Percentiles rank a stretch among this genome's conserved stretches.
Conservation (phyloP, 257 asterid species). For the Ligustrum vulgare region DNA sequence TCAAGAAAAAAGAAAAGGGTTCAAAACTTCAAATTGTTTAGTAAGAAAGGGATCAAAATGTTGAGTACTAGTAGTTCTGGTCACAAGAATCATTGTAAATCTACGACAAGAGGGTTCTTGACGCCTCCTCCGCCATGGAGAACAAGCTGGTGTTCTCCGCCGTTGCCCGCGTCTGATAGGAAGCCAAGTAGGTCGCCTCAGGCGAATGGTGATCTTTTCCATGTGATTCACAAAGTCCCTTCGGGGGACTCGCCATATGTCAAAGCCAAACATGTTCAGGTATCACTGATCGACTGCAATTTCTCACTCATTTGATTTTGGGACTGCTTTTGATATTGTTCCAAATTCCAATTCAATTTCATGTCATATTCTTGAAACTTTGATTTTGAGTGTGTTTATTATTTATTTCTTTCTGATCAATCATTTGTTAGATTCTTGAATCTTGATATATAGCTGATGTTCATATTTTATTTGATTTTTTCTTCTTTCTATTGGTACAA, state of each 20-base stretch:
- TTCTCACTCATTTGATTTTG: neutral
- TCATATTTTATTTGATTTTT: too few relatives aligned
- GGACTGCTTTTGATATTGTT: neutral
- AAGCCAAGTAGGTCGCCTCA: slow-evolving; percentile 40
- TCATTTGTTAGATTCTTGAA: neutral
- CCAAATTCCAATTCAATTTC: neutral
- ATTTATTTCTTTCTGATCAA: neutral
- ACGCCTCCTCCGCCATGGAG: slow-evolving; percentile 75
- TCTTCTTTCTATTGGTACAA: too few relatives aligned
- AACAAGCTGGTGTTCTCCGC: slow-evolving; percentile 31
- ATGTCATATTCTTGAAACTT: neutral
- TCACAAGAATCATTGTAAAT: slow-evolving; percentile 10
- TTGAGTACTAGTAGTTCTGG: slow-evolving; percentile 23
- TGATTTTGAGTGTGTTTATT: neutral
- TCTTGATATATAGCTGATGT: too few relatives aligned
- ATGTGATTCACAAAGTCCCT: slow-evolving; percentile 78
- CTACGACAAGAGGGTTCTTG: slow-evolving; percentile 57
- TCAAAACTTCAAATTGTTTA: slow-evolving; percentile 1
- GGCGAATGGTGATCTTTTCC: slow-evolving; percentile 42
- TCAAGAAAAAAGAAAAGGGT: too few relatives aligned
- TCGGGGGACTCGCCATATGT: slow-evolving; percentile 87
- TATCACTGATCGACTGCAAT: slow-evolving; percentile 11
- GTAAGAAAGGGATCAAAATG: slow-evolving; percentile 15
- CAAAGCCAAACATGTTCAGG: slow-evolving; percentile 91
- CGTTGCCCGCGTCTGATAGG: slow-evolving; percentile 54